Evolutionary conservation across 2,329 filamentous ascomycete species (phyloP), one percentile per base, ranked within the genome.

Genomic region (Botryosphaeria dothidea): DNA sequence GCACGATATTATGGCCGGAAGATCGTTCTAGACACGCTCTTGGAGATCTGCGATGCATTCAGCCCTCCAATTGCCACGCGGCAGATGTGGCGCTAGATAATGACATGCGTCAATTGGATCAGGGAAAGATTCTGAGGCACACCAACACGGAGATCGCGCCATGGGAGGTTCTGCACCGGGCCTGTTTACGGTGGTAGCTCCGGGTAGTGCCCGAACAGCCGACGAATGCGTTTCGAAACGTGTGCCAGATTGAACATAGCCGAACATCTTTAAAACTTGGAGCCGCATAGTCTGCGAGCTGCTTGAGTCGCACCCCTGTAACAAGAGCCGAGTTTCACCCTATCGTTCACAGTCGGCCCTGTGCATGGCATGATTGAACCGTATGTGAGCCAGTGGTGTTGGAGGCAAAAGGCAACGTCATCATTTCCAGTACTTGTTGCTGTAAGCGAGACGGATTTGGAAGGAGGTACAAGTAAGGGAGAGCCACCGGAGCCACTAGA

Each of bases 41-140:
- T 58, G 3, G 17, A 23, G 23, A 45, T 43, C 23, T 11, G 54
- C 54, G n/a, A 45, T 21, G 25, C 54, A 23, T 17, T 17, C 4
- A n/a, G 21, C 21, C 27, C 11, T 4, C 56, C 56, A 60, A 60
- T 46, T 21, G 56, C 56, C 56, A 60, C 38, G 56, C 38, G 34
- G 21, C 36, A 25, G 21, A 19, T 45, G 38, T 9, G 54, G 17
- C 56, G 56, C 56, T 60, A 60, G 41, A 46, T 31, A 60, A 60
- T 46, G n/a, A 60, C 27, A 3, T 60, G 56, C 56, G 19, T 60
- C 13, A 46, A 13, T 3, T 34, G 38, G 21, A 45, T 36, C 54
- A n/a, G 15, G 41, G n/a, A 4, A 8, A n/a, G 51, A 27, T 4
- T 25, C n/a, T 25, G 27, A 11, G 27, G 29, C 17, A 21, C 29